Conservation (phyloP, 345 rosid genomes). For the Rhodomyrtus tomentosa region DNA sequence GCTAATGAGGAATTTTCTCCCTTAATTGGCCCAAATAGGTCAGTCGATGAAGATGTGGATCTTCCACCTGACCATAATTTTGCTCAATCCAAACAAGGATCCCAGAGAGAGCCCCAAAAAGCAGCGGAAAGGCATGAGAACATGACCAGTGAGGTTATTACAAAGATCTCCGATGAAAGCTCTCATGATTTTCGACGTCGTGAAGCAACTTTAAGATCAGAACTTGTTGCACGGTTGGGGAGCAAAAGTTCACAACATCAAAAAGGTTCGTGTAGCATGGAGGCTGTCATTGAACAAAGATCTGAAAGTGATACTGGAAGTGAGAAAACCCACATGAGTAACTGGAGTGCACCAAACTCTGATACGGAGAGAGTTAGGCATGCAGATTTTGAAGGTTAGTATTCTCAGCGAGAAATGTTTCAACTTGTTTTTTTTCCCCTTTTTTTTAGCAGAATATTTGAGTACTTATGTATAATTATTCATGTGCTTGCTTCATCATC, state of each 20-base stretch:
- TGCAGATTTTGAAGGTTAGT: slow-evolving; percentile 38
- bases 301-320: slow-evolving; percentile 45
- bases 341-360: slow-evolving; percentile 29
- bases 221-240: slow-evolving; percentile 60
- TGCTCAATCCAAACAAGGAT: slow-evolving; percentile 19
- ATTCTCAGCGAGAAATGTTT: not conserved
- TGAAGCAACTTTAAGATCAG: slow-evolving; percentile 81
- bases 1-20: slow-evolving; percentile 40
- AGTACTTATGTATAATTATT: not conserved
- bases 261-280: slow-evolving; percentile 22
- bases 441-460: not conserved
- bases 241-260: slow-evolving; percentile 32
- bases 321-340: slow-evolving; percentile 47
- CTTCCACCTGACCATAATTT: slow-evolving; percentile 38
- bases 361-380: slow-evolving; percentile 30
- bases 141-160: slow-evolving; percentile 1
- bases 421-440: not conserved
- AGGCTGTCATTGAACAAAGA: slow-evolving; percentile 34
- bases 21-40: slow-evolving; percentile 31
- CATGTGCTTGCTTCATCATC: not conserved
- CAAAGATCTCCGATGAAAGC: slow-evolving; percentile 10
- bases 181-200: slow-evolving; percentile 47
- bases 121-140: slow-evolving; percentile 17
- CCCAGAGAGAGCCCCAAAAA: slow-evolving; percentile 16
- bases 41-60: slow-evolving; percentile 51